Evolutionary conservation across 495 filamentous ascomycete genomes (phyloP), one percentile per base, ranked within the genome.

Genomic region (Penicillium cataractarum): DNA sequence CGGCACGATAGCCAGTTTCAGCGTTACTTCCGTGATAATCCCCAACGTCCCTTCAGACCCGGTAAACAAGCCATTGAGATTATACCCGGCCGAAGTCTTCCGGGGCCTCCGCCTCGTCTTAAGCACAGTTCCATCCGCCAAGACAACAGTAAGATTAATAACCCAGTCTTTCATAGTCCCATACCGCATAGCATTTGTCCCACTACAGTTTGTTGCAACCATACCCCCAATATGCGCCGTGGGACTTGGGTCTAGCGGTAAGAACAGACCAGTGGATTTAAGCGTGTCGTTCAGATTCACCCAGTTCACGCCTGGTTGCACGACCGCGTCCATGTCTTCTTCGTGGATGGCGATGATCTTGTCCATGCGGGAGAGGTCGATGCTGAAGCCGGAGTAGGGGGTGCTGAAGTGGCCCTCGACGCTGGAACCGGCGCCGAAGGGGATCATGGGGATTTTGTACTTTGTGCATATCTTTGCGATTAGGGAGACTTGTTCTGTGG

Each of bases 141-240:
- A 80, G 0, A 98, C 95, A 9, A 96, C 91, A 0, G 94, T 98
- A 21, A 98, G 78, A 50, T 86, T 89, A n/a, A 97, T 77, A 0
- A 97, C 94, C 94, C 93, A 97, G 69, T 97, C 93, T 63, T 91
- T 87, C 93, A 97, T 98, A 0, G 94, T 97, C 1, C 94, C 94
- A 72, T 97, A 97, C 26, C 92, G 83, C 70, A 96, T 92, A 13
- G 93, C 89, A 73, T 97, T 97, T 32, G 93, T 97, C 37, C 93
- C 93, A 60, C 86, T 90, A 80, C 93, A 97, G 32, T 92, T 92
- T 0, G 94, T 97, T 0, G 91, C 93, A 17, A 97, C 87, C 94
- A 98, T 97, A 33, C 94, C 94, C 35, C 94, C 94, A 64, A 98
- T 96, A 86, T 90, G 90, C 4, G 78, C 83, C n/a, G 83, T 82